Percentiles rank a stretch among this genome's conserved stretches.
These are phyloP conservation scores for Platanthera zijinensis DNA, from an alignment of 106 monocot species.

Conservation along the genomic window DNA sequence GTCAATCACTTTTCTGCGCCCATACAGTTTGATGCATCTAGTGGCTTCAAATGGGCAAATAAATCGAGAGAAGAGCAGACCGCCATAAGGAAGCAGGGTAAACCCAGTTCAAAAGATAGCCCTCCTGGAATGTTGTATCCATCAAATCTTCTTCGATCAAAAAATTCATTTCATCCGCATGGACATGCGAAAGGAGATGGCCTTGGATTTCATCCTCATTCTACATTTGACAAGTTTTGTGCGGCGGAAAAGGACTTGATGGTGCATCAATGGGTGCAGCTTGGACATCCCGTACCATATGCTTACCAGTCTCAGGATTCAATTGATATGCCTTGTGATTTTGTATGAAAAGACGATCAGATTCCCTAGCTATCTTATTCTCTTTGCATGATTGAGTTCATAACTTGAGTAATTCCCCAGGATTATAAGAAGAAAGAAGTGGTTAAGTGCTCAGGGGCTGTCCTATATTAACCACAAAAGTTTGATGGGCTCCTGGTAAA, in stretches of 20 bases:
- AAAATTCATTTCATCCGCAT: conserved; percentile 1
- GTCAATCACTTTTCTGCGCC: conserved; percentile 20
- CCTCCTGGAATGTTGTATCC: background rate
- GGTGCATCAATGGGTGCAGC: conserved; percentile 35
- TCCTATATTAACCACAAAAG: no score
- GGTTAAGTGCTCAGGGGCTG: no score
- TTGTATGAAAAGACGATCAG: no score
- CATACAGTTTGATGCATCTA: conserved; percentile 17
- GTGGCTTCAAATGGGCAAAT: conserved; percentile 31
- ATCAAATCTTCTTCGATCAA: background rate
- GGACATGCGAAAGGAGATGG: conserved; percentile 8
- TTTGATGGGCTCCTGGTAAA: no score
- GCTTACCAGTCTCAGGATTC: no score
- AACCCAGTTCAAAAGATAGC: conserved; percentile 2
- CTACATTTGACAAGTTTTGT: background rate
- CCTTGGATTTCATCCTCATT: background rate
- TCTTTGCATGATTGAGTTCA: no score
- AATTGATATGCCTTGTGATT: no score
- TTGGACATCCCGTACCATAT: conserved; percentile 6
- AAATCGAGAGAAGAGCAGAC: conserved; percentile 25
- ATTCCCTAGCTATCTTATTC: no score
- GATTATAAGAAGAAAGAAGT: no score
- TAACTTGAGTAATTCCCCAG: no score
- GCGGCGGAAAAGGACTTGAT: conserved; percentile 16
- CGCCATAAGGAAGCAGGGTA: conserved; percentile 6